Percentiles rank a stretch among this genome's conserved stretches.
These are phyloP conservation scores for Hirsutella minnesotensis DNA, from an alignment of 2,329 filamentous ascomycete genomes.

Conservation along the genomic window DNA sequence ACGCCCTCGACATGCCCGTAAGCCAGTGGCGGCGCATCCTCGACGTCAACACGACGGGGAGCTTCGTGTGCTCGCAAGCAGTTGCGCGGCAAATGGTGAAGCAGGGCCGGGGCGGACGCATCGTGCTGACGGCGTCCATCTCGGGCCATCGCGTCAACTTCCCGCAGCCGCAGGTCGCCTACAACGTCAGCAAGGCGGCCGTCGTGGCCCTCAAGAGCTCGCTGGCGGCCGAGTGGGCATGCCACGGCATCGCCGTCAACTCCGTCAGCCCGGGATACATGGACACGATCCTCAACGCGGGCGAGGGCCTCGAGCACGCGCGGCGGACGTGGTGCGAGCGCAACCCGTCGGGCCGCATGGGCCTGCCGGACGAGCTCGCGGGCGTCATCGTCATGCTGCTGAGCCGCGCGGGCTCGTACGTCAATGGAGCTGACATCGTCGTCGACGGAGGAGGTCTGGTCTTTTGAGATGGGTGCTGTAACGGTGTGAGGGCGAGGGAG, in stretches of 20 bases:
- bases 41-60: slow-evolving; percentile 61
- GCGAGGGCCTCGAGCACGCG: slow-evolving; percentile 41
- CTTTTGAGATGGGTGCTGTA: slow-evolving; percentile 7
- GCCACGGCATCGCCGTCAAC: slow-evolving; percentile 60
- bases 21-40: slow-evolving; percentile 48
- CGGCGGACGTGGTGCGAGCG: slow-evolving; percentile 43
- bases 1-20: slow-evolving; percentile 36
- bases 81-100: slow-evolving; percentile 39
- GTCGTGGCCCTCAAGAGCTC: slow-evolving; percentile 50
- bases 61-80: slow-evolving; percentile 60
- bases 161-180: slow-evolving; percentile 59
- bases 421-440: slow-evolving; percentile 56
- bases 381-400: slow-evolving; percentile 49
- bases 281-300: slow-evolving; percentile 63
- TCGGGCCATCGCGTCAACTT: slow-evolving; percentile 59
- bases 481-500: too few relatives aligned
- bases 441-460: slow-evolving; percentile 42
- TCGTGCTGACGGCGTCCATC: slow-evolving; percentile 56
- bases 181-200: slow-evolving; percentile 62
- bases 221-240: slow-evolving; percentile 62
- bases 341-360: slow-evolving; percentile 56
- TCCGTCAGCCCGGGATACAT: slow-evolving; percentile 64
- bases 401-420: slow-evolving; percentile 50
- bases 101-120: slow-evolving; percentile 41
- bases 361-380: slow-evolving; percentile 47